A percentile compares a stretch with the other conserved stretches of the same genome.
phyloP scores from a whole-genome alignment of 768 basidiomycete genomes.

The Lactarius psammicola region DNA sequence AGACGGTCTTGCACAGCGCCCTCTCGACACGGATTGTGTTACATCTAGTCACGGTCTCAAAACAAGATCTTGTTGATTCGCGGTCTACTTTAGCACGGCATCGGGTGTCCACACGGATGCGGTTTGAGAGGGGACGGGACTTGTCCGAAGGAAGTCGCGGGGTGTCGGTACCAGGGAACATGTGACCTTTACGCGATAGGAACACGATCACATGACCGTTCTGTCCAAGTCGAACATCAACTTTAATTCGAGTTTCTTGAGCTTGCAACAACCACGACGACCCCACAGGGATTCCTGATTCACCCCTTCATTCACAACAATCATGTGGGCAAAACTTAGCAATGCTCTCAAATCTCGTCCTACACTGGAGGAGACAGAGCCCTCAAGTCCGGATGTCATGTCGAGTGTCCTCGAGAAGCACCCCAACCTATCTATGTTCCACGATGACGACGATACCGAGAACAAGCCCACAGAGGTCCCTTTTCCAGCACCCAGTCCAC shows the following conservation, averaged over 20 bases:
- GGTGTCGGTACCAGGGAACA: neutral
- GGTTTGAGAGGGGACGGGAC: neutral
- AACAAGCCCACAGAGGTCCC: conserved; percentile 21
- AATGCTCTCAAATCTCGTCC: conserved; percentile 25
- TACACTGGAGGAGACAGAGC: conserved; percentile 15
- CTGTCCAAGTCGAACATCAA: conserved; percentile 26
- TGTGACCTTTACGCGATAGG: conserved; percentile 13
- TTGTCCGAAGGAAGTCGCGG: neutral
- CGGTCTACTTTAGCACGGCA: neutral
- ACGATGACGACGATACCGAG: conserved; percentile 14
- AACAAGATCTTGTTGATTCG: neutral
- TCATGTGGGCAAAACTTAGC: conserved; percentile 28
- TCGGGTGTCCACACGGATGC: neutral
- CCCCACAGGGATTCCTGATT: conserved; percentile 4
- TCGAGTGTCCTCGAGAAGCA: conserved; percentile 22
- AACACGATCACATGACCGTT: conserved; percentile 24
- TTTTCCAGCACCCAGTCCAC: conserved; percentile 26
- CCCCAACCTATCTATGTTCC: conserved; percentile 20
- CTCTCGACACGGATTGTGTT: conserved; percentile 25
- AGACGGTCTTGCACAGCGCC: conserved; percentile 17
- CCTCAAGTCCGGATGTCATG: conserved; percentile 19
- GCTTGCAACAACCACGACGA: conserved; percentile 20
- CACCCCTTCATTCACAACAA: conserved; percentile 8
- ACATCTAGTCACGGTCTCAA: conserved; percentile 7
- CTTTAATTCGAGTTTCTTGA: neutral